A percentile compares a stretch with the other conserved stretches of the same genome.
phyloP scores from a whole-genome alignment of 2,329 filamentous ascomycete genomes.

The Xylaria digitata region DNA sequence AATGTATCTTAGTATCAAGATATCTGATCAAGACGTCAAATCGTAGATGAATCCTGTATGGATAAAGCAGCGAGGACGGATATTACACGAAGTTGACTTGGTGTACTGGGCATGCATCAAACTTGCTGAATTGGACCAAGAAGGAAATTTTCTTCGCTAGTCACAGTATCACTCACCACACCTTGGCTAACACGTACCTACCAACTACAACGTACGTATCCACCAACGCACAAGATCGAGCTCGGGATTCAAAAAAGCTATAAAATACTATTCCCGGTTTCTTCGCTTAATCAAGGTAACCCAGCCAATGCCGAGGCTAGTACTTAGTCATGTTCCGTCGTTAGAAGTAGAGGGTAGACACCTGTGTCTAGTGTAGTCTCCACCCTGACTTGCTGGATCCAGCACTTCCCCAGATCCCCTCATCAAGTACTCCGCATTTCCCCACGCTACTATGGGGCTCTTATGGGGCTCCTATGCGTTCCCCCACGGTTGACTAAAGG shows the following conservation, averaged over 20 bases:
- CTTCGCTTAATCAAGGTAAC: no score
- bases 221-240: neutral
- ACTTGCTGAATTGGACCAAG: constrained; percentile 3
- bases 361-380: no score
- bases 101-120: neutral
- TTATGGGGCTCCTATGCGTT: neutral
- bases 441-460: neutral
- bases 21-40: neutral
- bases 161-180: neutral
- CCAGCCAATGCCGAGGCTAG: no score
- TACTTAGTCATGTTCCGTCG: no score
- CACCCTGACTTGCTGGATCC: neutral
- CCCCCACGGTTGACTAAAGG: constrained; percentile 9
- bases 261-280: no score
- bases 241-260: no score
- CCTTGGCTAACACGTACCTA: neutral
- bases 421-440: constrained; percentile 5
- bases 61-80: neutral
- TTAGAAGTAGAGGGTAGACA: no score
- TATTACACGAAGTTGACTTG: neutral
- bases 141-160: constrained; percentile 4
- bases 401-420: constrained; percentile 10
- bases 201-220: neutral
- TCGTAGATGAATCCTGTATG: neutral
- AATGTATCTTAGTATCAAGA: neutral